Percentiles rank a stretch among this genome's conserved stretches.
Evolutionary conservation across 768 basidiomycete species (phyloP).

Genomic region (Naganishia onofrii): DNA sequence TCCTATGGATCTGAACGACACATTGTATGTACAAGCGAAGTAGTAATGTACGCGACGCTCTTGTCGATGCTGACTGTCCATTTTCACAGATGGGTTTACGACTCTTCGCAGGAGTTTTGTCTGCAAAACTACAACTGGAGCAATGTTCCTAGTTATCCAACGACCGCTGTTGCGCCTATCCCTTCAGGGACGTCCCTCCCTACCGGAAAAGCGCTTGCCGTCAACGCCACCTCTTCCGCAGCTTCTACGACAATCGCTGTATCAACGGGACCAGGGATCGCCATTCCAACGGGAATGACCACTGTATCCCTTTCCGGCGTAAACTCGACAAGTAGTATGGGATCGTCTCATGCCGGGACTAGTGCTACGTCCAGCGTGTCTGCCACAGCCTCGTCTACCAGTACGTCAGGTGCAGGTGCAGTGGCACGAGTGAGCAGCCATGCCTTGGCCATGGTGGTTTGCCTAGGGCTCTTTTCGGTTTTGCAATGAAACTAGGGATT

Average conservation of each 20-base stretch:
- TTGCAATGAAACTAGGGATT: not conserved
- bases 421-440: not conserved
- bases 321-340: not conserved
- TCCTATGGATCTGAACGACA: conserved; percentile 41
- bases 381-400: not conserved
- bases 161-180: conserved; percentile 1
- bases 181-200: not conserved
- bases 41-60: not conserved
- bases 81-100: conserved; percentile 24
- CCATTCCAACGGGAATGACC: conserved; percentile 2
- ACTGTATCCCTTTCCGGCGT: not conserved
- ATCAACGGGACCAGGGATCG: not conserved
- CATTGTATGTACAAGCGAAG: conserved; percentile 33
- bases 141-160: conserved; percentile 21
- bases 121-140: conserved; percentile 28
- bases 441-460: not conserved
- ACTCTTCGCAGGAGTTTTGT: conserved; percentile 24
- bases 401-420: not conserved
- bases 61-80: not conserved
- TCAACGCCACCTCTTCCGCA: conserved; percentile 9
- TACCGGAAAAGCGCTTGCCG: not conserved
- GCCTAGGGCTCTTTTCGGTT: not conserved
- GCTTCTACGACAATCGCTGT: not conserved
- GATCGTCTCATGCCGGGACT: not conserved
- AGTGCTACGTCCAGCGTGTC: not conserved